Percentiles rank a stretch among this genome's conserved stretches.
Conservation (phyloP, 345 rosid genomes). For the Acer saccharum region DNA sequence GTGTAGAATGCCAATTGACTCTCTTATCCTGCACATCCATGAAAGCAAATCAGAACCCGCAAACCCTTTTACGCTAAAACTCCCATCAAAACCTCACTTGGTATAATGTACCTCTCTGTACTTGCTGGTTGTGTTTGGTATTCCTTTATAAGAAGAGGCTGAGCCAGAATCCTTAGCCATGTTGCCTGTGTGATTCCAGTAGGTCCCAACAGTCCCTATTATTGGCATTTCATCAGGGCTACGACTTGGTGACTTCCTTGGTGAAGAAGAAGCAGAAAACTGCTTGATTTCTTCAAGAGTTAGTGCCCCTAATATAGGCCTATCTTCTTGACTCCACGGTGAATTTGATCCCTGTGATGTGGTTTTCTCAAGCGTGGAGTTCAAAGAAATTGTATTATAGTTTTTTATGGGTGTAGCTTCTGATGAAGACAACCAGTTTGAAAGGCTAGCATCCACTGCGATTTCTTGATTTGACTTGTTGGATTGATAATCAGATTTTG, state of each 20-base stretch:
- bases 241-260: slow-evolving; percentile 78
- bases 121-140: slow-evolving; percentile 89
- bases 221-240: slow-evolving; percentile 85
- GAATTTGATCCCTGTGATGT: slow-evolving; percentile 49
- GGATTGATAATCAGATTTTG: slow-evolving; percentile 33
- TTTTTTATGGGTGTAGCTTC: slow-evolving; percentile 52
- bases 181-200: slow-evolving; percentile 55
- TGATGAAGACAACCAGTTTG: slow-evolving; percentile 79
- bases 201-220: slow-evolving; percentile 85
- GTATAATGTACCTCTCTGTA: slow-evolving; percentile 74
- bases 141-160: slow-evolving; percentile 72
- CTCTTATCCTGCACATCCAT: slow-evolving; percentile 74
- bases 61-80: slow-evolving; percentile 3
- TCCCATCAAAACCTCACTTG: slow-evolving; percentile 18
- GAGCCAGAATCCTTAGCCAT: slow-evolving; percentile 39
- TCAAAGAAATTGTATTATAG: slow-evolving; percentile 28
- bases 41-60: slow-evolving; percentile 22
- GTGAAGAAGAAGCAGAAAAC: slow-evolving; percentile 64
- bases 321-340: slow-evolving; percentile 58
- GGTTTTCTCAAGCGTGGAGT: slow-evolving; percentile 45
- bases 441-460: slow-evolving; percentile 86
- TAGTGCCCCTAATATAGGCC: slow-evolving; percentile 87
- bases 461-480: slow-evolving; percentile 49
- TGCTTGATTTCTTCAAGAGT: slow-evolving; percentile 84
- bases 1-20: slow-evolving; percentile 92